Evolutionary conservation across 2,329 filamentous ascomycete genomes (phyloP).

Genomic region (Pyricularia sp.): DNA sequence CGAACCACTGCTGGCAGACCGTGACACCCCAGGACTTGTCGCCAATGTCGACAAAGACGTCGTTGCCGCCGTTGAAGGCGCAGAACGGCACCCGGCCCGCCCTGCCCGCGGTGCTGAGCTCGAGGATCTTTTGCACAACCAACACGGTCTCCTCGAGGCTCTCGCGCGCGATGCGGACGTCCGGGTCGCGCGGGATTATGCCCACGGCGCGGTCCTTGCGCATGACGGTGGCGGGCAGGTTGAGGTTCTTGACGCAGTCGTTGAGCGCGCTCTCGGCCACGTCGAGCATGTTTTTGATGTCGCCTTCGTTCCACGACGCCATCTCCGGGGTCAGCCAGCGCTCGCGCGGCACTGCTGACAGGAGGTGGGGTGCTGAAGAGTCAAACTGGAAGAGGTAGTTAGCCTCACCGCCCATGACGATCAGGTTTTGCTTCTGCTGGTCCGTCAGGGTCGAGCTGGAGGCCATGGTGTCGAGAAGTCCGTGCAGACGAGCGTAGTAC

Average conservation of each 20-base stretch:
- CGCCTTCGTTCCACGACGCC: conserved; percentile 64
- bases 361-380: conserved; percentile 51
- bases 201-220: conserved; percentile 85
- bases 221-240: conserved; percentile 68
- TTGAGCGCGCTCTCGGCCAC: conserved; percentile 76
- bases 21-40: conserved; percentile 96
- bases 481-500: conserved; percentile 82
- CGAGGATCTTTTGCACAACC: conserved; percentile 85
- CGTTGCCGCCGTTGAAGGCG: conserved; percentile 94
- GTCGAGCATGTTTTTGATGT: conserved; percentile 75
- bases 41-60: conserved; percentile 97
- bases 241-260: conserved; percentile 72
- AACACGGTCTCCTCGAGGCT: conserved; percentile 92
- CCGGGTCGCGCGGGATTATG: conserved; percentile 45
- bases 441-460: conserved; percentile 38
- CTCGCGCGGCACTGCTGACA: conserved; percentile 55
- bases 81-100: conserved; percentile 66
- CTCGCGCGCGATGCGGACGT: conserved; percentile 60
- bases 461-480: conserved; percentile 72
- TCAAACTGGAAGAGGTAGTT: conserved; percentile 89
- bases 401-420: conserved; percentile 92
- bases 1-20: conserved; percentile 87
- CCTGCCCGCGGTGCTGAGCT: conserved; percentile 63
- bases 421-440: conserved; percentile 64
- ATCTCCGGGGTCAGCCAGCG: conserved; percentile 73